Evolutionary conservation across 2,329 filamentous ascomycete species (phyloP), one percentile per base, ranked within the genome.

Genomic region (Nothomitra cinnamomea): DNA sequence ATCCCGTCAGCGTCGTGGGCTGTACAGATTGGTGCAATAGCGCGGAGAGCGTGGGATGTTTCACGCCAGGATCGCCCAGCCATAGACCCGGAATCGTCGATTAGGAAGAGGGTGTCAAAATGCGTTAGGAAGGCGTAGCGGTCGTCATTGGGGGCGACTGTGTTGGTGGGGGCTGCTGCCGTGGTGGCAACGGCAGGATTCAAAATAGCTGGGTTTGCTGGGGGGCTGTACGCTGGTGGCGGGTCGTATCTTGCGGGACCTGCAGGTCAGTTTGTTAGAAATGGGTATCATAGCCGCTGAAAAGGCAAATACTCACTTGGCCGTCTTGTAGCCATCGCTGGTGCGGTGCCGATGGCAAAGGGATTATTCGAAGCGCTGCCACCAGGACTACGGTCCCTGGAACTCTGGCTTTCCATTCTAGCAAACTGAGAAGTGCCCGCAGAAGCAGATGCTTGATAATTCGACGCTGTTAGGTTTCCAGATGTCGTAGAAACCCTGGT

Each of bases 61-160:
- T 95, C 85, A 12, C 69, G 66, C 90, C 90, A 96, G 21, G 75
- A 76, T n/a, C 70, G 63, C 15, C 83, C 86, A 1, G 72, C 71
- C 90, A 96, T 96, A 60, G 83, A 89, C 3, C 80, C 79, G n/a
- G 83, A 88, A 70, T 96, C 90, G 64, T 96, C 90, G 63, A 96
- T 87, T 1, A 96, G 69, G 65, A 96, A 89, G 54, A 90, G 69
- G 32, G 88, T 95, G 68, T 96, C 87, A 64, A 95, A 95, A 15
- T 74, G 74, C 42, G 69, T 65, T 3, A 96, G 79, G 64, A 94
- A 94, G 1, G 80, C 76, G 63, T 86, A 92, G 1, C 74, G 77
- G 60, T 87, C 82, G 59, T 87, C 81, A 21, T 68, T 66, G 7
- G 65, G 56, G 7, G 58, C 50, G 17, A 38, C 21, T 53, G n/a